A percentile compares a stretch with the other conserved stretches of the same genome.
Evolutionary conservation across 2,329 filamentous ascomycete genomes (phyloP).

Genomic region (Nemania sp.): DNA sequence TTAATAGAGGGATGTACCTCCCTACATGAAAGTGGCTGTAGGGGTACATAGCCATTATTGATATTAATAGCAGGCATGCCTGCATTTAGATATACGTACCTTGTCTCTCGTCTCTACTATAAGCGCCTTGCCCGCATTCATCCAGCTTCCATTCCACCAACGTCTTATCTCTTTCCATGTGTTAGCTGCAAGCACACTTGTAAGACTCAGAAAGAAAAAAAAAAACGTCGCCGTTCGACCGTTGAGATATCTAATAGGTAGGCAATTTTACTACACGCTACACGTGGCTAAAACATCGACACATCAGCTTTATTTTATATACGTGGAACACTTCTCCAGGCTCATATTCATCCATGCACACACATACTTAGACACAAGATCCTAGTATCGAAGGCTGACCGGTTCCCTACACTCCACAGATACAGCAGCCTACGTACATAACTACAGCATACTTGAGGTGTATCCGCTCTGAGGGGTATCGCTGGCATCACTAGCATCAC

Average conservation of each 20-base stretch:
- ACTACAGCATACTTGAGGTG: not conserved
- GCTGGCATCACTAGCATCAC: too few species aligned
- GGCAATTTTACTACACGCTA: not conserved
- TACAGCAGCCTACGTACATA: not conserved
- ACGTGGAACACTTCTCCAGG: not conserved
- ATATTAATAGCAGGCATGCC: constrained; percentile 1
- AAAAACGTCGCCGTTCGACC: not conserved
- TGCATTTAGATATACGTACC: not conserved
- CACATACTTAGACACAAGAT: not conserved
- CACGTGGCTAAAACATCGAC: not conserved
- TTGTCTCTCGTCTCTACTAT: constrained; percentile 4
- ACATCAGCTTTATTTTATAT: not conserved
- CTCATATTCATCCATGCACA: not conserved
- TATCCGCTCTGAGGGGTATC: not conserved
- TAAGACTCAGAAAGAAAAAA: not conserved
- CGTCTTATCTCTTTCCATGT: constrained; percentile 1
- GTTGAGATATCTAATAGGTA: not conserved
- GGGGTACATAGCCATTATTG: not conserved
- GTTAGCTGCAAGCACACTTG: constrained; percentile 7
- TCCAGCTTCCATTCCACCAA: constrained; percentile 1
- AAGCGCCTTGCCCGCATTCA: constrained; percentile 10
- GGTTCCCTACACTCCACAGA: not conserved
- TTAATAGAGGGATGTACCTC: not conserved
- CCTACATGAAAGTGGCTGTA: not conserved
- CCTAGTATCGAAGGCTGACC: not conserved